phyloP scores from a whole-genome alignment of 2,329 filamentous ascomycete genomes.

The Sporothrix euskadiensis region DNA sequence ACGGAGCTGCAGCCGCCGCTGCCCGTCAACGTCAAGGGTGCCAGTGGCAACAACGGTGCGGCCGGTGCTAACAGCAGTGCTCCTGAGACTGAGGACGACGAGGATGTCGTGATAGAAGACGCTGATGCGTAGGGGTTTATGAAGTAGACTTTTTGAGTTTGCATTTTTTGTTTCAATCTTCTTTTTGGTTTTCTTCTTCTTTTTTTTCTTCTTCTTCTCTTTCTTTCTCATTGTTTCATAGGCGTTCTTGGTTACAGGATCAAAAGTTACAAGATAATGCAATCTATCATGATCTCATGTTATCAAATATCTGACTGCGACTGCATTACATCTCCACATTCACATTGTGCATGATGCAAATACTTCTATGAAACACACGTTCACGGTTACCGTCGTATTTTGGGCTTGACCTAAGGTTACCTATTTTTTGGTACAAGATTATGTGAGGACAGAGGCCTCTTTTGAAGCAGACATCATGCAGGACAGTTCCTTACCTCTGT shows the following conservation, averaged over 20 bases:
- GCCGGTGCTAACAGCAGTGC: slow-evolving; percentile 1
- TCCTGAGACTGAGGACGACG: slow-evolving; percentile 23
- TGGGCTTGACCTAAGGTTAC: slow-evolving; percentile 11
- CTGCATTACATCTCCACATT: not conserved
- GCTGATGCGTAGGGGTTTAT: slow-evolving; percentile 1
- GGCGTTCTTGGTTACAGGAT: slow-evolving; percentile 28
- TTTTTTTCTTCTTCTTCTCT: no score
- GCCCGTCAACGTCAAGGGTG: not conserved
- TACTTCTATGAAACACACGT: not conserved
- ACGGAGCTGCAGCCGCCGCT: slow-evolving; percentile 51
- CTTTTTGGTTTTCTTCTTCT: not conserved
- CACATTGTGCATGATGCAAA: not conserved
- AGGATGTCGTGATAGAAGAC: slow-evolving; percentile 24
- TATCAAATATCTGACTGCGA: not conserved
- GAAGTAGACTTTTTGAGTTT: not conserved
- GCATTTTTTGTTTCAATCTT: not conserved
- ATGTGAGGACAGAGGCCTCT: not conserved
- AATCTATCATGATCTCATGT: slow-evolving; percentile 6
- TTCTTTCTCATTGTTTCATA: not conserved
- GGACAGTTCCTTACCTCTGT: slow-evolving; percentile 27
- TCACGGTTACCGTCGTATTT: not conserved
- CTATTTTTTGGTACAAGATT: slow-evolving; percentile 16
- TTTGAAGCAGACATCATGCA: not conserved
- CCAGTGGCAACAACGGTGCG: slow-evolving; percentile 14
- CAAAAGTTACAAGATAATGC: slow-evolving; percentile 23